Evolutionary conservation across 1,284 basidiomycete species (phyloP).

Genomic region (Omphalotus olearius): DNA sequence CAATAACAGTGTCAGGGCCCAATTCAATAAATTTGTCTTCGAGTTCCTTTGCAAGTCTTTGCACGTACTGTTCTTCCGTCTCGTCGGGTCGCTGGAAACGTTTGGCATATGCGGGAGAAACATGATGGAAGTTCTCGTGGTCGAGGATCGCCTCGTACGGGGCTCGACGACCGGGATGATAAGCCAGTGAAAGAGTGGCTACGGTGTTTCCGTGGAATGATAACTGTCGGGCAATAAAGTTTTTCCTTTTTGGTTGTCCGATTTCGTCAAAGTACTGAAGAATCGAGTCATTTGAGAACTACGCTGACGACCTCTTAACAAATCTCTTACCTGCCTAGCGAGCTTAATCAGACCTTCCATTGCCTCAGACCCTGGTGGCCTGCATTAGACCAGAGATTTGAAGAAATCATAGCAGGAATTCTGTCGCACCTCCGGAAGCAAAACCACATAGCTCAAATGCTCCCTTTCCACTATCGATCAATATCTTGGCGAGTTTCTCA

Average conservation of each 20-base stretch:
- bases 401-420: background rate
- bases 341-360: constrained; percentile 82
- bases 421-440: constrained; percentile 59
- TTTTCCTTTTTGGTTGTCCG: constrained; percentile 61
- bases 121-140: constrained; percentile 66
- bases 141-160: constrained; percentile 67
- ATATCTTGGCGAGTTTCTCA: constrained; percentile 63
- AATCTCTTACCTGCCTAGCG: constrained; percentile 56
- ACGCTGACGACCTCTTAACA: background rate
- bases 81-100: constrained; percentile 69
- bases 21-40: constrained; percentile 81
- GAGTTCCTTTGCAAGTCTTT: constrained; percentile 70
- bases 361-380: constrained; percentile 68
- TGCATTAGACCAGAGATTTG: constrained; percentile 4
- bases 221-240: constrained; percentile 77
- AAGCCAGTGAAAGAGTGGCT: constrained; percentile 60
- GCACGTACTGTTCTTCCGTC: constrained; percentile 73
- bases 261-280: constrained; percentile 65
- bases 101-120: constrained; percentile 82
- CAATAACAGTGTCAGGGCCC: constrained; percentile 76
- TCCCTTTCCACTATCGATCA: constrained; percentile 63
- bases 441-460: constrained; percentile 69
- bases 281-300: constrained; percentile 11
- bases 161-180: constrained; percentile 60
- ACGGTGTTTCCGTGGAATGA: constrained; percentile 87